Evolutionary conservation across 148 eudicot species (phyloP).

Genomic region (Gaultheria prostrata): DNA sequence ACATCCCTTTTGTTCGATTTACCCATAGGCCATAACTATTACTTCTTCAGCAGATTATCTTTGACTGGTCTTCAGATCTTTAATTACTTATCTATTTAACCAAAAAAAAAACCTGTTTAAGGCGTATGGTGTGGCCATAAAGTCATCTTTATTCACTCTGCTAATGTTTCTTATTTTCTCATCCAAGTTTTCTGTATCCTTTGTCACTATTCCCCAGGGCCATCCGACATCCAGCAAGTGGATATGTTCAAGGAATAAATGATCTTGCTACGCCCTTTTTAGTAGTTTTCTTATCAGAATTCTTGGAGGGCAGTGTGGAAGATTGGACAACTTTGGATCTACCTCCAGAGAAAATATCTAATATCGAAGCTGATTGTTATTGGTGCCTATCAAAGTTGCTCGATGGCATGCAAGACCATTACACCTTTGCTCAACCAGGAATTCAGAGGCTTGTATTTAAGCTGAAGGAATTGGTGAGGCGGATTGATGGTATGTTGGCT

Average conservation of each 20-base stretch:
- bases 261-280: conserved; percentile 92
- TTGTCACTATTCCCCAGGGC: conserved; percentile 56
- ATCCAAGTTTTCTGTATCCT: neutral
- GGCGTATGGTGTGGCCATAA: neutral
- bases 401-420: conserved; percentile 98
- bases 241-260: conserved; percentile 98
- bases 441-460: conserved; percentile 96
- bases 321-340: conserved; percentile 66
- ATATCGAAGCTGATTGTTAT: conserved; percentile 91
- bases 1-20: neutral
- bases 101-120: neutral
- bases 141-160: neutral
- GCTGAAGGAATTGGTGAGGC: conserved; percentile 83
- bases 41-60: neutral
- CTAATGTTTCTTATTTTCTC: conserved; percentile 2
- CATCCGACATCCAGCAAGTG: conserved; percentile 99
- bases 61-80: neutral
- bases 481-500: conserved; percentile 75
- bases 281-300: conserved; percentile 90
- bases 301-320: conserved; percentile 68
- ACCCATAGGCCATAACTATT: neutral
- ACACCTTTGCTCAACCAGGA: conserved; percentile 99
- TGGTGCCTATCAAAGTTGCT: conserved; percentile 94
- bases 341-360: conserved; percentile 53
- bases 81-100: neutral